Percentiles rank a stretch among this genome's conserved stretches.
phyloP scores from a whole-genome alignment of 2,329 filamentous ascomycete species.

The Tolypocladium nubicola region DNA sequence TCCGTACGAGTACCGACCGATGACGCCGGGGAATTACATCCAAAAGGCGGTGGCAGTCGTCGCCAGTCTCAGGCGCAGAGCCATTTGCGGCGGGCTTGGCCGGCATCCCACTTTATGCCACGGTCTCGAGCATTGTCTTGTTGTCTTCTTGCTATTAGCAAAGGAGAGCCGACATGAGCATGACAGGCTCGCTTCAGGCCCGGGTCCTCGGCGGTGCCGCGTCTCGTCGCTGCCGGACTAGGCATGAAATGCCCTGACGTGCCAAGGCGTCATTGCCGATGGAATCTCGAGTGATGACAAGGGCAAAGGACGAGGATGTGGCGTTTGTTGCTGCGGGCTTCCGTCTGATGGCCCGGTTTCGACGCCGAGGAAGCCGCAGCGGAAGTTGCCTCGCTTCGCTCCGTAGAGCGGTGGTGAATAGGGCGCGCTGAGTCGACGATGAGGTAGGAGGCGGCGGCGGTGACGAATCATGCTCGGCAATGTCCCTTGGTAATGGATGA shows the following conservation, averaged over 20 bases:
- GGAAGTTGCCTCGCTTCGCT: neutral
- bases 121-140: neutral
- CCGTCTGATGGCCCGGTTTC: neutral
- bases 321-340: neutral
- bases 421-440: neutral
- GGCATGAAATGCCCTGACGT: too few species aligned
- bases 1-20: neutral
- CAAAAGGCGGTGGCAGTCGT: neutral
- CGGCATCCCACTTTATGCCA: neutral
- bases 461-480: neutral
- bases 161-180: neutral
- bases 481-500: neutral
- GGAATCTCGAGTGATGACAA: neutral
- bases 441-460: neutral
- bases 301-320: neutral
- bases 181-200: neutral
- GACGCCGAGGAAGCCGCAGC: neutral
- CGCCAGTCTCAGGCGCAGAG: neutral
- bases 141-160: too few species aligned
- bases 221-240: too few species aligned
- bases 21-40: neutral
- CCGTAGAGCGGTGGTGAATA: neutral
- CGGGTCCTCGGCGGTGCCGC: too few species aligned
- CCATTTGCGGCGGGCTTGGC: neutral
- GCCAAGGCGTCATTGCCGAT: neutral